These are phyloP conservation scores for Mesembryanthemum crystallinum DNA, from an alignment of 148 eudicot genomes.

Conservation along the genomic window DNA sequence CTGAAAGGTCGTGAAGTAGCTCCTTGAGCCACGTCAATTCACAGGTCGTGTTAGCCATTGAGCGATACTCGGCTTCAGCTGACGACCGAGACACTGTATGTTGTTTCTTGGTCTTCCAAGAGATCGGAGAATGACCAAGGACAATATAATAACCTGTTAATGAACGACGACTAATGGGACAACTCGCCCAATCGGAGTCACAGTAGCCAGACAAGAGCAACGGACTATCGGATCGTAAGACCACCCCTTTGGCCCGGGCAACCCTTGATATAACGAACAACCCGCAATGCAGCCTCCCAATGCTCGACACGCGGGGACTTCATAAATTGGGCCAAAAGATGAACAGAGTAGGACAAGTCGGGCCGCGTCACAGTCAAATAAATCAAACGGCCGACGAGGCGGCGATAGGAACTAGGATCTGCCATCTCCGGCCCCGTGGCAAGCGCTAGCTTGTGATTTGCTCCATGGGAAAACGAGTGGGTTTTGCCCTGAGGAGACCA, in stretches of 20 bases:
- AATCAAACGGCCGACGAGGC: neutral
- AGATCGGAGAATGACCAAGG: too few species aligned
- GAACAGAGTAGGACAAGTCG: neutral
- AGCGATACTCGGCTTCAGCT: too few species aligned
- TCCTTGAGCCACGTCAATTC: too few species aligned
- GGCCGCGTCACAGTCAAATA: neutral
- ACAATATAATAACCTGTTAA: too few species aligned
- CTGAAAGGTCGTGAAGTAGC: too few species aligned
- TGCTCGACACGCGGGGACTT: neutral
- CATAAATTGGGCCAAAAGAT: neutral
- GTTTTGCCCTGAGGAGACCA: neutral
- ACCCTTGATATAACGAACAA: neutral
- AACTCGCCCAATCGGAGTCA: neutral
- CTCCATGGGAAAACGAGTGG: neutral
- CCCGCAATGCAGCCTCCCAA: neutral
- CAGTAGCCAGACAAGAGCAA: neutral
- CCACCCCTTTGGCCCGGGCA: neutral
- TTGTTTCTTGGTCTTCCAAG: too few species aligned
- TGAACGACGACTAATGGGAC: too few species aligned
- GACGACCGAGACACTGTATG: too few species aligned
- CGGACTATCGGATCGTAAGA: neutral
- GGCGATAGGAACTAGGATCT: neutral
- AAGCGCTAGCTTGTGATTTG: neutral
- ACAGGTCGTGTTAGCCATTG: too few species aligned
- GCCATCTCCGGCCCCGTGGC: neutral